These are phyloP conservation scores for Herpomyces periplanetae DNA, from an alignment of 2,329 filamentous ascomycete genomes.

Conservation along the genomic window DNA sequence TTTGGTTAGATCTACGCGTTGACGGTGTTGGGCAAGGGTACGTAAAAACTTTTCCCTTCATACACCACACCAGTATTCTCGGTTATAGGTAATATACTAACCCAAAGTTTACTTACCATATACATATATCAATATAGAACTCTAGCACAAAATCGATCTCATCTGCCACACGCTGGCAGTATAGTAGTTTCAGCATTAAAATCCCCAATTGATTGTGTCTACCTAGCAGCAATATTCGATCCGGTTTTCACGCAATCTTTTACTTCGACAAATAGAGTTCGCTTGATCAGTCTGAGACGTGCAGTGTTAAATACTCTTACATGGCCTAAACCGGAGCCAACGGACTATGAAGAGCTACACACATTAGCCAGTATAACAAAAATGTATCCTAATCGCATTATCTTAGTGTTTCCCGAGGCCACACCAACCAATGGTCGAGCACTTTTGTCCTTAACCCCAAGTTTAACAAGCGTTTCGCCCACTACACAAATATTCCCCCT, in stretches of 20 bases:
- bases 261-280: constrained; percentile 28
- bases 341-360: constrained; percentile 7
- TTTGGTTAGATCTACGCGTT: constrained; percentile 95
- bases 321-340: constrained; percentile 7
- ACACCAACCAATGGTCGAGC: constrained; percentile 75
- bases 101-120: background rate
- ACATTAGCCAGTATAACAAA: constrained; percentile 14
- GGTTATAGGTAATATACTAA: constrained; percentile 1
- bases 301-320: constrained; percentile 29
- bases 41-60: constrained; percentile 4
- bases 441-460: constrained; percentile 44
- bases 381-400: constrained; percentile 27
- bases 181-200: constrained; percentile 72
- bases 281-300: constrained; percentile 30
- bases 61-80: background rate
- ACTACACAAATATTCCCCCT: constrained; percentile 52
- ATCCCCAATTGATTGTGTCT: constrained; percentile 64
- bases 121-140: constrained; percentile 2
- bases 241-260: constrained; percentile 69
- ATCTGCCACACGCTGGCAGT: constrained; percentile 36
- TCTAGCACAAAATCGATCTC: constrained; percentile 18
- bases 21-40: constrained; percentile 76
- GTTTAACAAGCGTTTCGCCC: constrained; percentile 23
- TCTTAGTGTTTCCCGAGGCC: constrained; percentile 71
- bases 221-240: constrained; percentile 80